Evolutionary conservation across 345 rosid genomes (phyloP).

Genomic region (Melastoma malabathricum): DNA sequence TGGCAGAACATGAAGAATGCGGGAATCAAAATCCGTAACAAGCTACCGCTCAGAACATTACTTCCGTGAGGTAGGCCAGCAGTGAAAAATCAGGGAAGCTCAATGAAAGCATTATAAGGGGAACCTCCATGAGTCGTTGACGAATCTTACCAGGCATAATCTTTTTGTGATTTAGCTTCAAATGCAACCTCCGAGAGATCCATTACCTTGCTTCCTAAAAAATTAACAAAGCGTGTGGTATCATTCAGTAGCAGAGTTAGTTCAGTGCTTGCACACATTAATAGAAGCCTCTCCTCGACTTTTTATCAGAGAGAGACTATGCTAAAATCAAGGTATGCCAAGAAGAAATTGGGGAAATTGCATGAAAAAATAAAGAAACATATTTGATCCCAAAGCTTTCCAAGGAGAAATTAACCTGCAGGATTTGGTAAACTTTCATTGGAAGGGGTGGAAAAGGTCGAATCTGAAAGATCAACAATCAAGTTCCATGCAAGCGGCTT

Average conservation of each 20-base stretch:
- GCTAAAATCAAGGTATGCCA: too few species aligned
- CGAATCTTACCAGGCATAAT: conserved; percentile 51
- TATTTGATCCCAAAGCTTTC: neutral
- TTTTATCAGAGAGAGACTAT: too few species aligned
- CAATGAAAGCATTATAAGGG: neutral
- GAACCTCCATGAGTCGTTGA: neutral
- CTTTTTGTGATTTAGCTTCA: conserved; percentile 70
- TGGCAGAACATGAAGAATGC: too few species aligned
- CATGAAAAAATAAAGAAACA: conserved; percentile 2
- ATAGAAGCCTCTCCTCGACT: too few species aligned
- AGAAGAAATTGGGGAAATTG: neutral
- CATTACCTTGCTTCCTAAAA: conserved; percentile 4
- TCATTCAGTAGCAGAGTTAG: neutral
- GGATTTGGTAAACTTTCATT: conserved; percentile 14
- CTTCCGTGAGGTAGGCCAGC: neutral
- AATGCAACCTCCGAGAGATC: conserved; percentile 36
- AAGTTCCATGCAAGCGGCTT: conserved; percentile 19
- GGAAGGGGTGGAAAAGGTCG: conserved; percentile 6
- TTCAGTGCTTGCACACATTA: too few species aligned
- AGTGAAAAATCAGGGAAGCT: neutral
- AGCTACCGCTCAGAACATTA: too few species aligned
- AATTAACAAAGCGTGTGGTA: neutral
- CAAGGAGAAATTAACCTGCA: conserved; percentile 26
- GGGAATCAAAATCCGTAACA: too few species aligned
- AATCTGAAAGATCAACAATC: conserved; percentile 30